A percentile compares a stretch with the other conserved stretches of the same genome.
Evolutionary conservation across 2,329 filamentous ascomycete species (phyloP).

Genomic region (Dissoconium aciculare): DNA sequence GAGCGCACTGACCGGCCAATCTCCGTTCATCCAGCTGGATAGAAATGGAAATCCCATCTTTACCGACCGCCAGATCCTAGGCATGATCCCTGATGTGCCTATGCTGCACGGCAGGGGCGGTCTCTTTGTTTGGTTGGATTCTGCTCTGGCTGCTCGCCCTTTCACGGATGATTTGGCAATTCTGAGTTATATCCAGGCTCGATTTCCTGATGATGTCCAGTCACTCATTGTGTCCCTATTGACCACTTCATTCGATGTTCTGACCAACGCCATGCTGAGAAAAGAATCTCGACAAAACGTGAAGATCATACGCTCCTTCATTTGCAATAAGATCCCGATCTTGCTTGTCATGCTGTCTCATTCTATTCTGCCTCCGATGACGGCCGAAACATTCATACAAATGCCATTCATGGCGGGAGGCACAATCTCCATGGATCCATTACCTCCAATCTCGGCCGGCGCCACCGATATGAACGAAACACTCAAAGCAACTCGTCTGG

Average conservation of each 20-base stretch:
- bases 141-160: constrained; percentile 65
- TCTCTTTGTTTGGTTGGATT: constrained; percentile 72
- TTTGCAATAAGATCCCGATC: constrained; percentile 58
- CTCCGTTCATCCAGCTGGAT: constrained; percentile 51
- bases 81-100: constrained; percentile 42
- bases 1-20: constrained; percentile 15
- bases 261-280: constrained; percentile 74
- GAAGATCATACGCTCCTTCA: constrained; percentile 68
- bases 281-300: constrained; percentile 45
- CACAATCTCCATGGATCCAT: constrained; percentile 47
- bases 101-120: constrained; percentile 63
- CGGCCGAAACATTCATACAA: constrained; percentile 49
- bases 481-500: constrained; percentile 53
- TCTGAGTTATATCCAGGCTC: constrained; percentile 66
- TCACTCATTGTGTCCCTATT: constrained; percentile 68
- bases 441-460: constrained; percentile 49
- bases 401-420: constrained; percentile 44
- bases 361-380: constrained; percentile 44
- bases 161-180: constrained; percentile 67
- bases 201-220: constrained; percentile 73
- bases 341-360: constrained; percentile 44
- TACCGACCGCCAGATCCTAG: constrained; percentile 45
- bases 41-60: constrained; percentile 43
- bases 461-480: constrained; percentile 39
- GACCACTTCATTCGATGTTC: constrained; percentile 72